phyloP scores from a whole-genome alignment of 2,329 filamentous ascomycete species.

The Colletotrichum nymphaeae region DNA sequence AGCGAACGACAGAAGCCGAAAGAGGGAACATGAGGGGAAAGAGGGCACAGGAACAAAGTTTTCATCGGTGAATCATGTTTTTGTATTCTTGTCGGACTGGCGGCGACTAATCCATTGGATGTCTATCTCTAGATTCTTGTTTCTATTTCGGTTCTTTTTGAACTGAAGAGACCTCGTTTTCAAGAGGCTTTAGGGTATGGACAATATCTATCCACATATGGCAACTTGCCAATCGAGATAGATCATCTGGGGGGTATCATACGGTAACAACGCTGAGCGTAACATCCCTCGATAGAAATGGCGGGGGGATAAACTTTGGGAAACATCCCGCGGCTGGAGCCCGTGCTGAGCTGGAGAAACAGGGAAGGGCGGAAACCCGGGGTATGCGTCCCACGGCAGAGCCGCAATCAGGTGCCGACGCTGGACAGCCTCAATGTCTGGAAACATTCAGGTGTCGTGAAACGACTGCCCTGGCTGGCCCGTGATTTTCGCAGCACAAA shows the following conservation, averaged over 20 bases:
- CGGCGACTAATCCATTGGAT: background rate
- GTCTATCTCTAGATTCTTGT: background rate
- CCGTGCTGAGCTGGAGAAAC: constrained; percentile 8
- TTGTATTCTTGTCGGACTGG: background rate
- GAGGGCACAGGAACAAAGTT: constrained; percentile 3
- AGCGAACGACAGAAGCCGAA: constrained; percentile 7
- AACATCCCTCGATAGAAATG: background rate
- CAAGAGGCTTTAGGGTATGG: background rate
- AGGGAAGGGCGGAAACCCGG: background rate
- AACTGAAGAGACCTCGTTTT: background rate
- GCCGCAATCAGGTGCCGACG: constrained; percentile 16
- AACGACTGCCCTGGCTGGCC: constrained; percentile 1
- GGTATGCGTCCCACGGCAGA: constrained; percentile 6
- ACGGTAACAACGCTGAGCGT: constrained; percentile 15
- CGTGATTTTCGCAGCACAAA: background rate
- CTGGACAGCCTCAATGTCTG: background rate
- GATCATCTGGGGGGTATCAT: constrained; percentile 29
- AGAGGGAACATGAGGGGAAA: background rate
- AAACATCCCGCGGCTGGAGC: constrained; percentile 23
- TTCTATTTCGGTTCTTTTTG: background rate
- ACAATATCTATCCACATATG: background rate
- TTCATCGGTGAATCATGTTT: constrained; percentile 10
- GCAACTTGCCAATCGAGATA: constrained; percentile 10
- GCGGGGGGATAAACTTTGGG: background rate
- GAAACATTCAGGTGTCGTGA: background rate